phyloP scores from a whole-genome alignment of 2,329 filamentous ascomycete species.

The Pseudomassariella vexata region DNA sequence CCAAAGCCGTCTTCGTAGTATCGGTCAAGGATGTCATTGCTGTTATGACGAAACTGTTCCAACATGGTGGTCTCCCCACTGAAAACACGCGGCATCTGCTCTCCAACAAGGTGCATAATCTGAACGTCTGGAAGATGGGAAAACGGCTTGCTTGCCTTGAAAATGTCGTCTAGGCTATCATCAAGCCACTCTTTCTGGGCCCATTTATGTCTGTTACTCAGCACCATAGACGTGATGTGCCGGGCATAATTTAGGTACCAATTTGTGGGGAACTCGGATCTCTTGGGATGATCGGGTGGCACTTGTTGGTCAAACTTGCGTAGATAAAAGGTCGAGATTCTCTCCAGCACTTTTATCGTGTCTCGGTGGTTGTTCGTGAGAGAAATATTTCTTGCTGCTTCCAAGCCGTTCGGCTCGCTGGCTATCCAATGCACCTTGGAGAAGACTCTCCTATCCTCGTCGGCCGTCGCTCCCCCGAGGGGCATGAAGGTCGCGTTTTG shows the following conservation, averaged over 20 bases:
- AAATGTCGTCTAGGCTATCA: conserved; percentile 8
- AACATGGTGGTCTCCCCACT: conserved; percentile 11
- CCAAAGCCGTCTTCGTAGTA: conserved; percentile 8
- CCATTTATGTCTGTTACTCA: conserved; percentile 5
- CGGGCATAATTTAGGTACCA: conserved; percentile 11
- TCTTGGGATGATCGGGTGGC: conserved; percentile 3
- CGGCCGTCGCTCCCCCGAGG: conserved; percentile 1
- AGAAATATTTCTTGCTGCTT: conserved; percentile 5
- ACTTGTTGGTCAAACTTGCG: conserved; percentile 8
- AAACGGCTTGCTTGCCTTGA: conserved; percentile 2
- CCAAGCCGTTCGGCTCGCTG: conserved; percentile 4
- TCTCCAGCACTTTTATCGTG: conserved; percentile 5
- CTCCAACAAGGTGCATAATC: conserved; percentile 13
- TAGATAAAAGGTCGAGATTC: conserved; percentile 12
- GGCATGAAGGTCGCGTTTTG: conserved; percentile 2
- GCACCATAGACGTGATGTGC: conserved; percentile 4
- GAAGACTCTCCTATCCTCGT: conserved; percentile 5
- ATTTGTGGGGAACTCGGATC: conserved; percentile 1
- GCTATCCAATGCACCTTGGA: conserved; percentile 7
- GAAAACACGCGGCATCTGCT: conserved; percentile 9
- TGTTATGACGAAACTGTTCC: conserved; percentile 11
- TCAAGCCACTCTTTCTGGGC: conserved; percentile 7
- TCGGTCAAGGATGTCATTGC: conserved; percentile 9
- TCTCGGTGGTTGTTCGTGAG: conserved; percentile 2
- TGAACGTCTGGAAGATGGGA: conserved; percentile 9